Base-by-base conservation (phyloP, 192 early-diverging fungal species). In the Linnemannia hyalina region DNA sequence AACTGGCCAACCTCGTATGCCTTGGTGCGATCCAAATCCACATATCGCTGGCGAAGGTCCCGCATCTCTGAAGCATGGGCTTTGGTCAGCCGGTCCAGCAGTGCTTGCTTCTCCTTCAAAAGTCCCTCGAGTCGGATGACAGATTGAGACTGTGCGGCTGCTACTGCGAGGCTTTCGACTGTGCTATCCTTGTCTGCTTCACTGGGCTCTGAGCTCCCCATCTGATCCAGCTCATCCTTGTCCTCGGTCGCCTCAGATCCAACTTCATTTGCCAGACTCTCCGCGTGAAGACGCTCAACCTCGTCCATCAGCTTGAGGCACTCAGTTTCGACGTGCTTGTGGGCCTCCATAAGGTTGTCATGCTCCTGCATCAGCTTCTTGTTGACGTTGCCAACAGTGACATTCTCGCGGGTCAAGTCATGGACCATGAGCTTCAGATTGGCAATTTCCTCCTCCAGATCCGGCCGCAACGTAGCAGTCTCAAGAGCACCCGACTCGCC, bases 251-350 rank as follows among this genome's bases (percentile, higher is more conserved):
- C 69, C 0, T 55, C 55, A 11, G 75, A 42, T 9, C 29, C 70
- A 29, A 70, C 72, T 41, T 69, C 78, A 0, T 72, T 63, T n/a
- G 80, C 80, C 23, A 90, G 52, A 68, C 88, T 86, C 75, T 95
- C 94, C 0, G 89, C 78, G 70, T 92, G 92, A 54, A 96, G 84
- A 80, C 90, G 88, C 78, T 96, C 95, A 41, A 95, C 91, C 81
- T 96, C 95, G 35, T 95, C 94, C 81, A 94, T 93, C 49, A 95
- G 82, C 74, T 94, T 93, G 52, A 94, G 90, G 78, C 94, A 94
- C 87, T 95, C 95, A 10, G 89, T 92, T 77, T 96, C 95, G 29
- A 94, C 89, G 76, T 93, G 93, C 52, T 91, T 90, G 70, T 95
- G 92, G 16, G 92, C 91, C 46, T 93, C 92, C 74, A 90, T 75